Evolutionary conservation across 148 eudicot species (phyloP), one percentile per base, ranked within the genome.

Genomic region (Tetragonia tetragonoides): DNA sequence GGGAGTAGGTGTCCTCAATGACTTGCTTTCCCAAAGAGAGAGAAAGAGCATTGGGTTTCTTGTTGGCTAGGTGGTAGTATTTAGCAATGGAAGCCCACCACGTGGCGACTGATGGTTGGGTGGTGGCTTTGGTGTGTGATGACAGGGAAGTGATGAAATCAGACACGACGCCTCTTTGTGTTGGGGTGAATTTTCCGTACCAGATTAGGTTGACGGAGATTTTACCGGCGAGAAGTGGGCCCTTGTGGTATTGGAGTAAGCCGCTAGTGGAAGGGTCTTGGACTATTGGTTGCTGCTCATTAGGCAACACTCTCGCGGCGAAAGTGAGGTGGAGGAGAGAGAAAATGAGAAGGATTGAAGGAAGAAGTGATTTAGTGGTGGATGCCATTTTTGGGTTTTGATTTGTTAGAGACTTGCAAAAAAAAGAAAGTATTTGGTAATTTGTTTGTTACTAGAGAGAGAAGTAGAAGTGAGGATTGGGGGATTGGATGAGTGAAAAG

Each of bases 161-260:
- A 10, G 87, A 77, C 54, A 87, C 59, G 7, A 87, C 77, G 46
- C 85, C 84, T 2, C 84, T 75, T 64, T 87, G 90, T 12, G 83
- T 23, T 0, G 90, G 80, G 41, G 66, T 73, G 81, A 87, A 87
- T 5, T 81, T 83, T 5, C 90, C 90, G 76, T 87, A 87, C 90
- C 88, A 87, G 10, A 87, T 85, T 1, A 87, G 82, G 20, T 85
- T 87, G 53, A 87, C 82, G 44, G 87, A 34, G 47, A 85, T 79
- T 49, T 73, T 72, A 24, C 90, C 90, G 53, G 85, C 60, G 38
- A 87, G 77, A 68, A 85, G 90, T 16, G 82, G 84, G 79, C 88
- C 88, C 3, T 64, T 67, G 81, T 85, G 88, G 90, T 87, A 87
- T 20, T 78, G 39, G 1, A 87, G 75, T 23, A 78, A 78, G 3